Evolutionary conservation across 192 early-diverging fungal species (phyloP).

Genomic region (Thamnidium elegans): DNA sequence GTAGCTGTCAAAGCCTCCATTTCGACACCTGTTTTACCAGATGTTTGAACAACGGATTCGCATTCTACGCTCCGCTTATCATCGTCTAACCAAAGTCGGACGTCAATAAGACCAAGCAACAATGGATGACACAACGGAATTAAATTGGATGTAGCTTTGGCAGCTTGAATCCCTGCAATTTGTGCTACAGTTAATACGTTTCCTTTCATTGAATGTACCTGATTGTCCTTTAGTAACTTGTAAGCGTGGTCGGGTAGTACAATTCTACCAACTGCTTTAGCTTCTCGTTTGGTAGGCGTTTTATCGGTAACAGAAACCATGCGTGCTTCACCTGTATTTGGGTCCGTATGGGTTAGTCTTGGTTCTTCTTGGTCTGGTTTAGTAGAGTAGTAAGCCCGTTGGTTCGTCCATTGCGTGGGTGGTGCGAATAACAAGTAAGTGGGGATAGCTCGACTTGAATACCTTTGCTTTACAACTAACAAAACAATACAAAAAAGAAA

Average conservation of each 20-base stretch:
- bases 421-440: too few species aligned
- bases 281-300: conserved; percentile 62
- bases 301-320: conserved; percentile 92
- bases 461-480: too few species aligned
- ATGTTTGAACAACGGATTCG: conserved; percentile 64
- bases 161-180: conserved; percentile 88
- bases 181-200: conserved; percentile 86
- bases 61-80: conserved; percentile 54
- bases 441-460: too few species aligned
- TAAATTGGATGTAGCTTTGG: conserved; percentile 77
- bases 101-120: conserved; percentile 61
- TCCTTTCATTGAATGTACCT: conserved; percentile 59
- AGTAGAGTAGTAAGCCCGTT: not conserved
- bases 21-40: conserved; percentile 86
- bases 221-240: conserved; percentile 59
- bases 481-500: too few species aligned
- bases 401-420: too few species aligned
- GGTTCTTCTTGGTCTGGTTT: not conserved
- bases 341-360: conserved; percentile 74
- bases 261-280: conserved; percentile 71
- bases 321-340: conserved; percentile 63
- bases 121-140: conserved; percentile 92
- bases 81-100: conserved; percentile 61
- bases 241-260: conserved; percentile 65
- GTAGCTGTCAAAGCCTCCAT: conserved; percentile 85